Evolutionary conservation across 2,329 filamentous ascomycete genomes (phyloP).

Genomic region (Aureobasidium mangrovei): DNA sequence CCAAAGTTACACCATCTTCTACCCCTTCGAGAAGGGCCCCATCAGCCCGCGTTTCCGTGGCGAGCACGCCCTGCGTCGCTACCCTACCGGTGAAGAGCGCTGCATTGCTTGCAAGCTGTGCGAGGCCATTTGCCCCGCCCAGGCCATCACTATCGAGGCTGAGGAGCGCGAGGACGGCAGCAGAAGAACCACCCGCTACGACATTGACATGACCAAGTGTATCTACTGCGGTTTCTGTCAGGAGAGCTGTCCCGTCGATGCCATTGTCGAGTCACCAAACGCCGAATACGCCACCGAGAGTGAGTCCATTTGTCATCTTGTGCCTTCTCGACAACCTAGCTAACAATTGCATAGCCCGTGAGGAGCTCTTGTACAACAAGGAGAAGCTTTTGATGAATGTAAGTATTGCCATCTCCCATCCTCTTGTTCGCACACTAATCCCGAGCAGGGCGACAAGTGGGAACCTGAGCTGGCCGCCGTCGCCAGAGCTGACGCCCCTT

Average conservation of each 20-base stretch:
- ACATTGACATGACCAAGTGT: slow-evolving; percentile 99
- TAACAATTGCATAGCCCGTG: slow-evolving; percentile 28
- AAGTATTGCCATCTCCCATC: slow-evolving; percentile 28
- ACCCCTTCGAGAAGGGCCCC: slow-evolving; percentile 97
- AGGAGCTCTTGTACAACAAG: slow-evolving; percentile 98
- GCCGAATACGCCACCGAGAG: slow-evolving; percentile 19
- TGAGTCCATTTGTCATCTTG: slow-evolving; percentile 54
- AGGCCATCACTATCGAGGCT: slow-evolving; percentile 98
- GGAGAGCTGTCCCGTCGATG: slow-evolving; percentile 96
- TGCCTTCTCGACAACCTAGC: slow-evolving; percentile 85
- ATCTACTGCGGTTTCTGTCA: slow-evolving; percentile 99
- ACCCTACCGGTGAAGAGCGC: slow-evolving; percentile 94
- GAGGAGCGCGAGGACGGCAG: slow-evolving; percentile 96
- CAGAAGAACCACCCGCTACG: slow-evolving; percentile 90
- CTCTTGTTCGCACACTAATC: background rate
- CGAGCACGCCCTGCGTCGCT: slow-evolving; percentile 91
- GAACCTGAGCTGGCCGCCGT: slow-evolving; percentile 91
- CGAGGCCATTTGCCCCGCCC: slow-evolving; percentile 94
- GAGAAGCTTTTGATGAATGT: slow-evolving; percentile 48
- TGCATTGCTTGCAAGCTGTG: slow-evolving; percentile 99
- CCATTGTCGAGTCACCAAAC: slow-evolving; percentile 54
- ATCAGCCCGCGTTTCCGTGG: slow-evolving; percentile 97
- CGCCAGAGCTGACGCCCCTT: slow-evolving; percentile 81
- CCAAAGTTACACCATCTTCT: slow-evolving; percentile 88
- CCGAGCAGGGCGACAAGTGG: slow-evolving; percentile 52